Evolutionary conservation across 2,329 filamentous ascomycete genomes (phyloP).

Genomic region (Paracorniculantispora psalliotae): DNA sequence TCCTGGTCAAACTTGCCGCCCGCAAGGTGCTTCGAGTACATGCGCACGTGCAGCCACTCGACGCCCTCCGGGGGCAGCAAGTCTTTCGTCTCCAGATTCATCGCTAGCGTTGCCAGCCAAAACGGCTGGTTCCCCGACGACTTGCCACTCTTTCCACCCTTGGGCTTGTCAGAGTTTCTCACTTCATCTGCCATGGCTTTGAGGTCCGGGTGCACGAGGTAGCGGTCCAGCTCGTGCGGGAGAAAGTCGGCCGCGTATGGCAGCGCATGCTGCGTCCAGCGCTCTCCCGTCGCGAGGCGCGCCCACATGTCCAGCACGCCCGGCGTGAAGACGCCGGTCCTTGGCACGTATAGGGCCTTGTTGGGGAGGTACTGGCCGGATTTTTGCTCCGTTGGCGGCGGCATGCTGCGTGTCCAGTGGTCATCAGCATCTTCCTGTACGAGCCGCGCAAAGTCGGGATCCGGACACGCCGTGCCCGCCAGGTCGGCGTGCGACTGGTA

Average conservation of each 20-base stretch:
- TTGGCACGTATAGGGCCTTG: constrained; percentile 8
- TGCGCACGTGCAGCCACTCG: constrained; percentile 63
- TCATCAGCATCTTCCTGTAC: constrained; percentile 13
- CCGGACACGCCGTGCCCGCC: constrained; percentile 15
- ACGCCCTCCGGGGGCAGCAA: constrained; percentile 58
- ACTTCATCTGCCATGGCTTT: constrained; percentile 1
- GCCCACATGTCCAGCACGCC: constrained; percentile 57
- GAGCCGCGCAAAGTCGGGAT: constrained; percentile 16
- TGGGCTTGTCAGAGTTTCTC: neutral
- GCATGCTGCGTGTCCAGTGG: constrained; percentile 17
- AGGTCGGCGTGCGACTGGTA: constrained; percentile 20
- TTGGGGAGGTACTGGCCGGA: neutral
- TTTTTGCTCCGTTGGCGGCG: constrained; percentile 8
- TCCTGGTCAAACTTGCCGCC: constrained; percentile 70
- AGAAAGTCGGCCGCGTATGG: constrained; percentile 55
- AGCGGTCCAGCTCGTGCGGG: constrained; percentile 4
- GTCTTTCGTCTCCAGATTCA: constrained; percentile 72
- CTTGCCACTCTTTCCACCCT: constrained; percentile 1
- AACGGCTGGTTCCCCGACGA: constrained; percentile 33
- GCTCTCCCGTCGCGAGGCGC: constrained; percentile 46
- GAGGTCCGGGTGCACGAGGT: constrained; percentile 47
- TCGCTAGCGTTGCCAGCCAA: constrained; percentile 67
- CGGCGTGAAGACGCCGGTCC: constrained; percentile 4
- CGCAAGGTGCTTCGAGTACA: constrained; percentile 60
- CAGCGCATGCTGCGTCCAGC: constrained; percentile 58